Evolutionary conservation across 179 eudicot species (phyloP), one percentile per base, ranked within the genome.

Genomic region (Spinacia oleracea): DNA sequence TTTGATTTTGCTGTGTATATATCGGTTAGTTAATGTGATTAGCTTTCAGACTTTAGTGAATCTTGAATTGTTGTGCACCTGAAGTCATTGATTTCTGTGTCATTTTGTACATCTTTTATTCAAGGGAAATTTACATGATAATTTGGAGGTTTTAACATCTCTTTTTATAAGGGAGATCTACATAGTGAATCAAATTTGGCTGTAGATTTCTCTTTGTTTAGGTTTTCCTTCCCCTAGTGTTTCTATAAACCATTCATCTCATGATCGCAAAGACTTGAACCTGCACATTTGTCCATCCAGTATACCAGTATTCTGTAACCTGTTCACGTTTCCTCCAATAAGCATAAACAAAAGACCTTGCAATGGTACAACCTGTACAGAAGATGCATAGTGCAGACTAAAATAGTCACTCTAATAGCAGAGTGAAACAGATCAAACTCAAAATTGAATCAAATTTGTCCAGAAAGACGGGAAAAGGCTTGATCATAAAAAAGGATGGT

Each of bases 1-100:
- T 70, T 58, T 66, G 70, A 8, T 69, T 56, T 27, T 43, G 20
- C 4, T 40, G 46, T 79, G 77, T 71, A 79, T 21, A 27, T 21
- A n/a, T 51, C 35, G 10, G 70, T 35, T 43, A 18, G 25, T 38
- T 14, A 45, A 34, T 1, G 6, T n/a, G 56, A 25, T 29, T 16
- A 9, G 14, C 23, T 55, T n/a, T 50, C 25, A 27, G 70, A 27
- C 56, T 63, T 7, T n/a, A 12, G 45, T 29, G 63, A 50, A 35
- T 48, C 1, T 9, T 29, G n/a, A 76, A 7, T 50, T 35, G 67
- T 6, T 63, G 38, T 6, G 20, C 67, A 63, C 34, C 15, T 53
- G 25, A 53, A 20, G 1, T 67, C 71, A n/a, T 16, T 9, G 31
- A 10, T 29, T 23, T 42, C 35, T 40, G 7, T 38, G 16, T 68